Conservation (phyloP, 495 filamentous ascomycete species). For the Ascodesmis nigricans region DNA sequence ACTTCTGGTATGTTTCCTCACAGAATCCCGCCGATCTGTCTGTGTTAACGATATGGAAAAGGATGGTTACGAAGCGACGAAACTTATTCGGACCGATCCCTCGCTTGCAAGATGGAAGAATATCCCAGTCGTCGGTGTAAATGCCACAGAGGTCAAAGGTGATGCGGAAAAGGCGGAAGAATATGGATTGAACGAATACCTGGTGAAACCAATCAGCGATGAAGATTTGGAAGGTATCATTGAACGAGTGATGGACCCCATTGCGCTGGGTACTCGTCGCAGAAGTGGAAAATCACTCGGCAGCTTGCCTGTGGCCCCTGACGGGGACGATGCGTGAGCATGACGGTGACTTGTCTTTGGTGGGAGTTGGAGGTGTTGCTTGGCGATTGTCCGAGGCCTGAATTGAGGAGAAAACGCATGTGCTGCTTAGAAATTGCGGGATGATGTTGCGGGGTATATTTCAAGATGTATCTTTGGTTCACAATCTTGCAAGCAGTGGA, state of each 20-base stretch:
- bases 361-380: too few relatives aligned
- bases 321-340: too few relatives aligned
- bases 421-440: too few relatives aligned
- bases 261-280: conserved; percentile 1
- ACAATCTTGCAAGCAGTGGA: too few relatives aligned
- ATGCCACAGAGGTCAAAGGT: conserved; percentile 9
- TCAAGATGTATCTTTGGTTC: too few relatives aligned
- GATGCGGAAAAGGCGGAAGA: conserved; percentile 11
- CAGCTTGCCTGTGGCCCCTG: too few relatives aligned
- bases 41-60: neutral
- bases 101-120: conserved; percentile 6
- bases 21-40: neutral
- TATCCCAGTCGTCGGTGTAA: conserved; percentile 16
- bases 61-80: conserved; percentile 17
- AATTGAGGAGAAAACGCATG: too few relatives aligned
- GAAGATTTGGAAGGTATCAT: conserved; percentile 10
- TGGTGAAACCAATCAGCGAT: conserved; percentile 12
- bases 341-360: too few relatives aligned
- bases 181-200: conserved; percentile 16
- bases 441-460: too few relatives aligned
- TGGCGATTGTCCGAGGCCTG: too few relatives aligned
- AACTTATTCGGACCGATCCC: conserved; percentile 10
- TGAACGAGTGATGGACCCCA: conserved; percentile 10
- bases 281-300: too few relatives aligned
- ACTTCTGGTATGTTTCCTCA: conserved; percentile 8